Evolutionary conservation across 2,329 filamentous ascomycete genomes (phyloP), one percentile per base, ranked within the genome.

Genomic region (Penicillium brevicompactum): DNA sequence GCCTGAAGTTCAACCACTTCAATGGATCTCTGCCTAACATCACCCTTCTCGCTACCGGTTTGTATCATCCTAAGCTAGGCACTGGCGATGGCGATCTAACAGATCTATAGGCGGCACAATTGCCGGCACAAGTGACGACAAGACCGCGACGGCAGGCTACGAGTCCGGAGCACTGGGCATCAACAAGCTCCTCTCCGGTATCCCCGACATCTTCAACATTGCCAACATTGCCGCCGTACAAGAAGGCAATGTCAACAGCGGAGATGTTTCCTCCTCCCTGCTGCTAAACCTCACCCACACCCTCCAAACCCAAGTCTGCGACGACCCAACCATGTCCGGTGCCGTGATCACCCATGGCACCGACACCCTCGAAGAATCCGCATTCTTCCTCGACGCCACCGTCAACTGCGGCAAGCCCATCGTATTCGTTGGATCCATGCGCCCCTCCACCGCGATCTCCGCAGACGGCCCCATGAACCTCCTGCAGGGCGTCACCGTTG

Each of bases 381-480:
- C 84, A 8, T 87, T 87, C 73, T 87, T 86, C 73, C 72, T 87
- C 8, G 82, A 87, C 58, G 70, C 83, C 3, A 84, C 82, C 0
- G 67, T 86, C 32, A 79, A 80, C 60, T 82, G 79, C 42, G 75
- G 76, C 30, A 87, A 87, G 68, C 84, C 85, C 0, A 76, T 87
- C 5, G 78, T 87, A 4, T 65, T 84, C 22, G 84, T 85, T 1
- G 85, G 84, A 5, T 80, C 85, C 16, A 87, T 87, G 85, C 76
- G 85, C 9, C 85, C 85, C 4, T 80, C 84, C 0, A 86, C 84
- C 0, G 84, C 84, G 11, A 76, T 87, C 63, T 83, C 81, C 56
- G 84, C 85, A 14, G 85, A 88, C 57, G 85, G 85, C 0, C 84
- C 84, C 14, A 78, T 84, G 65, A 87, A 88, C 68, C 76, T 87